Base-by-base conservation (phyloP, 495 filamentous ascomycete species). In the Staphylotrichum longicolle region DNA sequence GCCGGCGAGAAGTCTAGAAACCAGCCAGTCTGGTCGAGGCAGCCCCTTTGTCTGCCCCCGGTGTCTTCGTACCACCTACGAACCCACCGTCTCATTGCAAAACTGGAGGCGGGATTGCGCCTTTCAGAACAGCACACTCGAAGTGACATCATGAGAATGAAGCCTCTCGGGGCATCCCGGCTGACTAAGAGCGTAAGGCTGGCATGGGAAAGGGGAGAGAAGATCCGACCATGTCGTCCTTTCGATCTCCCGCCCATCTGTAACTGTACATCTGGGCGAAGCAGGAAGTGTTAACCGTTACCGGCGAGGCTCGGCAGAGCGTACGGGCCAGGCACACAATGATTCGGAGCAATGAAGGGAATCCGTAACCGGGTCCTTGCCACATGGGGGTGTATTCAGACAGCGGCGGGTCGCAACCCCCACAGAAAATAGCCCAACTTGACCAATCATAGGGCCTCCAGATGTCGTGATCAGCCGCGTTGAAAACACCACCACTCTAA, bases 391-490 rank as follows among this genome's bases (percentile, higher is more conserved):
- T 52, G 50, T n/a, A 50, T 45, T 11, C 37, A 61, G 42, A 55
- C 60, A 14, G n/a, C 46, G 7, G 49, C 53, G 49, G 45, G 47
- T 10, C 30, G 35, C 52, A 53, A 64, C 63, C 63, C 68, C 70
- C 68, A 71, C 67, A 69, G 61, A 64, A 66, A 58, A 32, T 33
- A 4, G 44, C 32, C 35, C 5, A 4, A 5, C 63, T 66, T 63
- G 70, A 33, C 70, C 70, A 73, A 73, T 73, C 55, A 65, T 2
- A 71, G 42, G 3, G 44, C 41, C 41, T 27, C 66, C 42, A 65
- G 70, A 73, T 73, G 70, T 71, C 70, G 70, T 71, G 69, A 73
- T 73, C 68, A 64, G 62, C 60, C 62, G 66, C 57, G 46, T 11
- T 48, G 63, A 70, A 69, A 72, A 70, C 71, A 74, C 68, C 70